Conservation (phyloP, 306 rosid genomes). For the Sicyos baderoa region DNA sequence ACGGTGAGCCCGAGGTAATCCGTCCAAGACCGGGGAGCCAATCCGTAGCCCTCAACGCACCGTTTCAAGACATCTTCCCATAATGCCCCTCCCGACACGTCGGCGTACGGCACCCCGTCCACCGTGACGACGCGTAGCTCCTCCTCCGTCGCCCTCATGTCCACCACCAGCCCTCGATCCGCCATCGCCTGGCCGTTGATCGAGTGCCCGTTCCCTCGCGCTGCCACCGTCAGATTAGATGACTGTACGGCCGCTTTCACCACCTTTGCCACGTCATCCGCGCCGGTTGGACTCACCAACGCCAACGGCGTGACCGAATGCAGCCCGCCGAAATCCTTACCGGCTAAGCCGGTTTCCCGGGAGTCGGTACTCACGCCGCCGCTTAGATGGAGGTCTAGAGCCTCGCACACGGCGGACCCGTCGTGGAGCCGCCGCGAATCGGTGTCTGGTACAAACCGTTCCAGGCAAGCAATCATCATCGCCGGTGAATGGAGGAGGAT, state of each 20-base stretch:
- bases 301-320: slow-evolving; percentile 46
- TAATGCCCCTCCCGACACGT: slow-evolving; percentile 94
- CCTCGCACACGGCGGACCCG: slow-evolving; percentile 29
- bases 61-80: slow-evolving; percentile 82
- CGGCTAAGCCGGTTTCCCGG: slow-evolving; percentile 31
- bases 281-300: slow-evolving; percentile 34
- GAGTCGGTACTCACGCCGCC: slow-evolving; percentile 27
- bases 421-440: slow-evolving; percentile 45
- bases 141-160: slow-evolving; percentile 67
- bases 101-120: slow-evolving; percentile 37
- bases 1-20: slow-evolving; percentile 82
- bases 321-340: slow-evolving; percentile 76
- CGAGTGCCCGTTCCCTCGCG: slow-evolving; percentile 94
- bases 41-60: slow-evolving; percentile 37
- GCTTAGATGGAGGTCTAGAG: slow-evolving; percentile 30
- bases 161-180: slow-evolving; percentile 61
- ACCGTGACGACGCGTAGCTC: slow-evolving; percentile 22
- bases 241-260: slow-evolving; percentile 35
- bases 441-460: slow-evolving; percentile 56
- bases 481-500: neutral
- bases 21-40: slow-evolving; percentile 91
- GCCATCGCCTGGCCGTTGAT: slow-evolving; percentile 98
- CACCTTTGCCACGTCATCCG: slow-evolving; percentile 42
- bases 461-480: slow-evolving; percentile 78
- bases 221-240: slow-evolving; percentile 64